Evolutionary conservation across 2,329 filamentous ascomycete genomes (phyloP), one percentile per base, ranked within the genome.

Genomic region (Claviceps paspali): DNA sequence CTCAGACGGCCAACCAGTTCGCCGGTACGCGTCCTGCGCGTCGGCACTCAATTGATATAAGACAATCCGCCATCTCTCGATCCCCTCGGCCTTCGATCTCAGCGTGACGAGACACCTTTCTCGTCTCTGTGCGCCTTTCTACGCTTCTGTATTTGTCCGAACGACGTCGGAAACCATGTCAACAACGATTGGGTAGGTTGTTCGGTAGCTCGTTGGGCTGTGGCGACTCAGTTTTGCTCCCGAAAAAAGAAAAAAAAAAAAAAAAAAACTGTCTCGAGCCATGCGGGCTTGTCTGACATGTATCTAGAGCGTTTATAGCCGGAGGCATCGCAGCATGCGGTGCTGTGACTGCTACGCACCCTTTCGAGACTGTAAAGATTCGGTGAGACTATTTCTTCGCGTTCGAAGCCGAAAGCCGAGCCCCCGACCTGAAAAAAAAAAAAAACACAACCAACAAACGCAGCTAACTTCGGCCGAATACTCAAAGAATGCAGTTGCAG

Each of bases 301-400:
- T 17, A 15, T 15, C 15, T 50, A 76, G 87, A 48, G 84, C 86
- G 43, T 98, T 98, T 67, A 76, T 96, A 52, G 88, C 91, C 40
- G 91, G 91, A 56, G 91, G 91, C 56, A 82, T 98, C 54, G 91
- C 91, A 55, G 91, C 91, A 47, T 96, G 88, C 63, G 91, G 91
- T 54, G 91, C 91, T 46, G 91, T 98, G 40, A 96, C 88, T 29
- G 87, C 92, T 47, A 96, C 91, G 35, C 91, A 98, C 62, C 87
- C 87, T 40, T 96, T 96, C 64, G 91, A 98, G 64, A 96, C 88
- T 10, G 86, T 98, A 57, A 98, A 98, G 73, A 96, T 96, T 56
- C 82, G 87, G 81, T 87, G 67, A 55, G 68, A 48, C 54, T 14
- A 24, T 21, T n/a, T 21, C 33, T 7, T 27, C 29, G n/a, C 10